Evolutionary conservation across 257 asterid species (phyloP).

Genomic region (Gardenia jasminoides): DNA sequence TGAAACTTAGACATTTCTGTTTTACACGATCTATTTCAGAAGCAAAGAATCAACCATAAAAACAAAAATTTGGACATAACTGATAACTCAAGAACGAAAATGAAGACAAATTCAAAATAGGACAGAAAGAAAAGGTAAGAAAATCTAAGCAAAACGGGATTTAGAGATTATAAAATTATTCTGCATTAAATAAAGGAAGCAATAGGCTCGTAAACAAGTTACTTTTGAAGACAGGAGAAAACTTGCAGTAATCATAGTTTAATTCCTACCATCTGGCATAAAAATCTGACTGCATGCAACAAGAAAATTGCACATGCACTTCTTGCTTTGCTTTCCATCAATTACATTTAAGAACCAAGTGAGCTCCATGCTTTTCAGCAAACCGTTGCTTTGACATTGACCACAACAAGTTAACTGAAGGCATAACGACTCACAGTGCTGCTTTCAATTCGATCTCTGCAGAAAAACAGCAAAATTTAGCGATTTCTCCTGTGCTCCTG

Average conservation of each 20-base stretch:
- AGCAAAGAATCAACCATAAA: not conserved
- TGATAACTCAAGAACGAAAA: not conserved
- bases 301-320: not conserved
- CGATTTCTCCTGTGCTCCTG: not conserved
- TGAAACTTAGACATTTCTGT: not conserved
- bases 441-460: not conserved
- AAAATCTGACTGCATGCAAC: not conserved
- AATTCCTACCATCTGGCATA: not conserved
- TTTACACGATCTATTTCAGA: not conserved
- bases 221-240: not conserved
- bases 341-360: not conserved
- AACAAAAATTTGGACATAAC: too few relatives aligned
- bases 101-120: not conserved
- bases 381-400: not conserved
- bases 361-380: conserved; percentile 2
- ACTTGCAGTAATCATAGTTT: not conserved
- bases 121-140: not conserved
- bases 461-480: not conserved
- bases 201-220: not conserved
- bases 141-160: too few relatives aligned
- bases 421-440: too few relatives aligned
- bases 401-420: not conserved
- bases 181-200: not conserved
- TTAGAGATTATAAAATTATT: too few relatives aligned
- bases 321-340: not conserved